phyloP scores from a whole-genome alignment of 129 eudicot species.

The Chrysanthemum lavandulifolium region DNA sequence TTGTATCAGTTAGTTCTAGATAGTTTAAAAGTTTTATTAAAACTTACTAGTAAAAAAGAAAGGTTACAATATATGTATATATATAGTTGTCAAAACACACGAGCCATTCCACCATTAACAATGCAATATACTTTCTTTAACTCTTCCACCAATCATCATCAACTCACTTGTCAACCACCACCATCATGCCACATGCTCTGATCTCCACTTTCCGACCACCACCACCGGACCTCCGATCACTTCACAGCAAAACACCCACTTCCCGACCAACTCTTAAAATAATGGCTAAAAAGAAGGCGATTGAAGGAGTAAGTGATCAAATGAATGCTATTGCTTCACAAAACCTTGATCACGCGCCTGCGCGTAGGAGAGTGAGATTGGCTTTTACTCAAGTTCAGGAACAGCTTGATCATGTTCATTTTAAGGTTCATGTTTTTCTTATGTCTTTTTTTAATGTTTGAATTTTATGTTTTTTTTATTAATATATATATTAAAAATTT shows the following conservation, averaged over 20 bases:
- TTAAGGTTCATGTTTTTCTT: constrained; percentile 49
- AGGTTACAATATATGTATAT: background rate
- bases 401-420: constrained; percentile 79
- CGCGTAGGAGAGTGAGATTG: constrained; percentile 72
- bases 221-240: background rate
- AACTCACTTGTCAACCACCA: constrained; percentile 22
- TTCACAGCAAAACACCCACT: constrained; percentile 13
- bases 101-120: constrained; percentile 36
- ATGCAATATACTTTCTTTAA: constrained; percentile 27
- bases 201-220: constrained; percentile 55
- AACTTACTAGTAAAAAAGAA: too few relatives aligned
- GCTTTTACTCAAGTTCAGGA: constrained; percentile 73
- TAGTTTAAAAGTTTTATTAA: too few relatives aligned
- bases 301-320: constrained; percentile 75
- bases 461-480: background rate
- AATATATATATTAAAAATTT: background rate
- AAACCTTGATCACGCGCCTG: constrained; percentile 68
- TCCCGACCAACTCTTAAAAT: constrained; percentile 23
- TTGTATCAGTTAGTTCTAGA: too few relatives aligned
- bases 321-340: constrained; percentile 66
- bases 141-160: constrained; percentile 19
- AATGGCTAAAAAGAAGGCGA: constrained; percentile 57
- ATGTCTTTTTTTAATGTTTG: background rate
- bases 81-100: constrained; percentile 11
- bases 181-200: constrained; percentile 38